phyloP scores from a whole-genome alignment of 805 yeast genomes.

The Schwanniomyces pseudopolymorphus region DNA sequence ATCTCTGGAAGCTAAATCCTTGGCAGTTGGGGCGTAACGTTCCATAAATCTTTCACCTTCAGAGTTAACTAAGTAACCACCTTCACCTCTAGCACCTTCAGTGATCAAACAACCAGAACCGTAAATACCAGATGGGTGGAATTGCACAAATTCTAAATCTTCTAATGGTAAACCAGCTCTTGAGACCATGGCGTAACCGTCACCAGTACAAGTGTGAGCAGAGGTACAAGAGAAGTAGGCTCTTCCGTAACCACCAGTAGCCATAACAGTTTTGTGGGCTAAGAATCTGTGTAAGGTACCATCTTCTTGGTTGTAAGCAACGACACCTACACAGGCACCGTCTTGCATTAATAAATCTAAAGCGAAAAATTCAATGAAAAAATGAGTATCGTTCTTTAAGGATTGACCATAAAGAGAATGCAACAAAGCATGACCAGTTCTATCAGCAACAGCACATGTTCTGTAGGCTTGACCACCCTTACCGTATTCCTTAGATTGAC shows the following conservation, averaged over 20 bases:
- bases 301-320: slow-evolving; percentile 98
- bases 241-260: slow-evolving; percentile 99
- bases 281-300: slow-evolving; percentile 98
- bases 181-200: slow-evolving; percentile 96
- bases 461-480: slow-evolving; percentile 99
- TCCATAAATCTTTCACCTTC: slow-evolving; percentile 99
- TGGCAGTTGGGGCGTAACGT: slow-evolving; percentile 98
- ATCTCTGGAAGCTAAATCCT: slow-evolving; percentile 97
- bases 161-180: slow-evolving; percentile 98
- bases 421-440: slow-evolving; percentile 96
- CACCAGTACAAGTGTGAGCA: slow-evolving; percentile 99
- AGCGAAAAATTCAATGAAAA: slow-evolving; percentile 96
- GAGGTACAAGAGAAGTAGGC: slow-evolving; percentile 98
- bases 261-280: slow-evolving; percentile 93
- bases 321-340: slow-evolving; percentile 94
- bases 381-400: slow-evolving; percentile 93
- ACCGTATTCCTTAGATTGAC: slow-evolving; percentile 92
- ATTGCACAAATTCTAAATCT: slow-evolving; percentile 96
- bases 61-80: slow-evolving; percentile 93
- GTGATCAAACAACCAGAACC: slow-evolving; percentile 99
- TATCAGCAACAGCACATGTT: slow-evolving; percentile 99
- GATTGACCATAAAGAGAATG: slow-evolving; percentile 97
- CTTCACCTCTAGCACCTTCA: slow-evolving; percentile 99
- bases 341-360: slow-evolving; percentile 91
- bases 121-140: slow-evolving; percentile 99